Conservation (phyloP, 1,284 basidiomycete genomes). For the Cryptococcus sp. region DNA sequence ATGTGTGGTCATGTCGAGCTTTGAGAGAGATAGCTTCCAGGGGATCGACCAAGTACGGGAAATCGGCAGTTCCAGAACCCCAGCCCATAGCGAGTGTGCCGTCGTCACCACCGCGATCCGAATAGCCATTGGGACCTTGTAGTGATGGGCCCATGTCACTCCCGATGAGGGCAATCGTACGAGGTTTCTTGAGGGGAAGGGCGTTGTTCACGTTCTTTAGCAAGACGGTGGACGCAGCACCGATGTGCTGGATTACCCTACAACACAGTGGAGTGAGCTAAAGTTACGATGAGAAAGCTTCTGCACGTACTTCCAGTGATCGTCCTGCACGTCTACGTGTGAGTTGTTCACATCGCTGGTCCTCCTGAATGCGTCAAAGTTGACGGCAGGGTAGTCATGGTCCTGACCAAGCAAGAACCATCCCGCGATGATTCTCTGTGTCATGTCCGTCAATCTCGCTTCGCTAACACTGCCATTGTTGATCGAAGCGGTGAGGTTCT, state of each 20-base stretch:
- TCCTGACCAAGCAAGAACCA: constrained; percentile 69
- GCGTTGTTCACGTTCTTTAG: constrained; percentile 66
- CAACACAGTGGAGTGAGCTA: constrained; percentile 1
- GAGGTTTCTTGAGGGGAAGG: constrained; percentile 60
- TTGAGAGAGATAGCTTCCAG: constrained; percentile 68
- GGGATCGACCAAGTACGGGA: constrained; percentile 58
- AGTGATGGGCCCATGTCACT: constrained; percentile 62
- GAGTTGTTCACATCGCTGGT: constrained; percentile 52
- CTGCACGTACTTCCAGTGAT: constrained; percentile 56
- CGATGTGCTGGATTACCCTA: constrained; percentile 71
- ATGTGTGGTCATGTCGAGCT: constrained; percentile 60
- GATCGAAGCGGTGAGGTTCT: constrained; percentile 59
- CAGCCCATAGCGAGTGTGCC: constrained; percentile 78
- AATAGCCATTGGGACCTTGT: constrained; percentile 71
- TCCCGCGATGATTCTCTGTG: constrained; percentile 63
- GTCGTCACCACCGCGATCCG: constrained; percentile 59
- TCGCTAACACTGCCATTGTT: constrained; percentile 60
- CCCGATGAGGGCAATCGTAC: constrained; percentile 62
- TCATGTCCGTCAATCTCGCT: constrained; percentile 65
- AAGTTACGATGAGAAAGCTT: background rate
- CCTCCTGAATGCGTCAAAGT: constrained; percentile 43
- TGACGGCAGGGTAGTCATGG: constrained; percentile 56
- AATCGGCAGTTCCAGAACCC: constrained; percentile 65
- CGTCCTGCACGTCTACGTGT: constrained; percentile 70
- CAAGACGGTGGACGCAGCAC: constrained; percentile 69